These are phyloP conservation scores for Rhododendron henanense DNA, from an alignment of 148 eudicot species.

Conservation along the genomic window DNA sequence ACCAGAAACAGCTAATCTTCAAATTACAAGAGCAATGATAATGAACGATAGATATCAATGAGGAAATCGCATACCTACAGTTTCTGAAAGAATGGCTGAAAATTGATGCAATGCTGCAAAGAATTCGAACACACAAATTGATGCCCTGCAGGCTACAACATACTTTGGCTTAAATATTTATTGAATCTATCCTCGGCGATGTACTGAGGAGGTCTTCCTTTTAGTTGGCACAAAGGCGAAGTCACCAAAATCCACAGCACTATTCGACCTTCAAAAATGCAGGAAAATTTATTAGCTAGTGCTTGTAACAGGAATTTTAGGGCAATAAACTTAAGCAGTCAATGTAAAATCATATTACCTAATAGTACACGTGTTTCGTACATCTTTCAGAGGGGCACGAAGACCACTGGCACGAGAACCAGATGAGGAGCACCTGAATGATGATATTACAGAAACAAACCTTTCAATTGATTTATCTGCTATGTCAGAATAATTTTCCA, in stretches of 20 bases:
- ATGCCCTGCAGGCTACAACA: neutral
- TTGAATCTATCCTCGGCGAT: constrained; percentile 20
- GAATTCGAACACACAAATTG: neutral
- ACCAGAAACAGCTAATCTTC: neutral
- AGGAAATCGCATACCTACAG: neutral
- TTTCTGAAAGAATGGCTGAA: neutral
- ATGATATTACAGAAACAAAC: constrained; percentile 68
- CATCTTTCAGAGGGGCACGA: constrained; percentile 83
- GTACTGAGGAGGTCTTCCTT: constrained; percentile 24
- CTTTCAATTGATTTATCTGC: constrained; percentile 86
- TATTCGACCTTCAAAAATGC: constrained; percentile 35
- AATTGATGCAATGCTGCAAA: neutral
- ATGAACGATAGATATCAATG: neutral
- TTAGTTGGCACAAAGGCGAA: constrained; percentile 50
- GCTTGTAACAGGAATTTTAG: neutral
- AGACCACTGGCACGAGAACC: constrained; percentile 99
- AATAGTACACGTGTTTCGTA: constrained; percentile 40
- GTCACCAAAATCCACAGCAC: constrained; percentile 48
- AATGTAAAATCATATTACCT: constrained; percentile 35
- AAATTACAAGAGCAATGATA: neutral
- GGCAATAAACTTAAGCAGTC: neutral
- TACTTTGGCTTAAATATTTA: neutral
- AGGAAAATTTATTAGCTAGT: neutral
- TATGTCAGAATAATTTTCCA: constrained; percentile 70
- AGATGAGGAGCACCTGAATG: constrained; percentile 55